Percentiles rank a stretch among this genome's conserved stretches.
phyloP scores from a whole-genome alignment of 257 asterid genomes.

The Forsythia viridissima region DNA sequence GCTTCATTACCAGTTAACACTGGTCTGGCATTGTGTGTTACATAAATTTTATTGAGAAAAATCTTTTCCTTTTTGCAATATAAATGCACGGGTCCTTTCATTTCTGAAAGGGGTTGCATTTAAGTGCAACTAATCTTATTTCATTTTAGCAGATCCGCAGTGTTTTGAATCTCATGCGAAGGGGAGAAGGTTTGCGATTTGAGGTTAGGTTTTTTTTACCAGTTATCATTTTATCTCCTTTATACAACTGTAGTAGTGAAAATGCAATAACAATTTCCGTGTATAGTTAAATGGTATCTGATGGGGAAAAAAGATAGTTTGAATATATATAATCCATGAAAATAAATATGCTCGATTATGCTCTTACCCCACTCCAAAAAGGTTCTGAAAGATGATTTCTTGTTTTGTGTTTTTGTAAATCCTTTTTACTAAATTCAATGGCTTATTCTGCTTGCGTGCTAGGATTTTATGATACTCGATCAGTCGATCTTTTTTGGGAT shows the following conservation, averaged over 20 bases:
- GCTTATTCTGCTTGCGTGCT: slow-evolving; percentile 11
- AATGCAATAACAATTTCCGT: too few relatives aligned
- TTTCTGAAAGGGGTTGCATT: not conserved
- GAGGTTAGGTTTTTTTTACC: slow-evolving; percentile 56
- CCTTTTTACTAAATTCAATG: slow-evolving; percentile 6
- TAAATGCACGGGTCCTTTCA: not conserved
- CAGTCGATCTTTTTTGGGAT: slow-evolving; percentile 56
- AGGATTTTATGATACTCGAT: slow-evolving; percentile 65
- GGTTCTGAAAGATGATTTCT: not conserved
- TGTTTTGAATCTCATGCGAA: slow-evolving; percentile 89
- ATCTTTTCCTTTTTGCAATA: not conserved
- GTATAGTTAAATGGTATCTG: too few relatives aligned
- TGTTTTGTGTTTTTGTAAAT: not conserved
- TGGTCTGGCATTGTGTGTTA: not conserved
- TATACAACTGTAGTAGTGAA: too few relatives aligned
- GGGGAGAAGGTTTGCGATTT: slow-evolving; percentile 81
- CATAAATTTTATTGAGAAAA: not conserved
- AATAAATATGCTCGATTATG: not conserved
- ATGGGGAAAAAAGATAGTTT: too few relatives aligned
- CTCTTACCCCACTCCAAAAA: not conserved
- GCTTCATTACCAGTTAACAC: not conserved
- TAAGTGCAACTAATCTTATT: not conserved
- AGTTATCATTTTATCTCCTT: not conserved
- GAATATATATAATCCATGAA: not conserved
- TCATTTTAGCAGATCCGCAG: slow-evolving; percentile 76